Conservation (phyloP, 495 filamentous ascomycete species). For the Aspergillus heteromorphus region DNA sequence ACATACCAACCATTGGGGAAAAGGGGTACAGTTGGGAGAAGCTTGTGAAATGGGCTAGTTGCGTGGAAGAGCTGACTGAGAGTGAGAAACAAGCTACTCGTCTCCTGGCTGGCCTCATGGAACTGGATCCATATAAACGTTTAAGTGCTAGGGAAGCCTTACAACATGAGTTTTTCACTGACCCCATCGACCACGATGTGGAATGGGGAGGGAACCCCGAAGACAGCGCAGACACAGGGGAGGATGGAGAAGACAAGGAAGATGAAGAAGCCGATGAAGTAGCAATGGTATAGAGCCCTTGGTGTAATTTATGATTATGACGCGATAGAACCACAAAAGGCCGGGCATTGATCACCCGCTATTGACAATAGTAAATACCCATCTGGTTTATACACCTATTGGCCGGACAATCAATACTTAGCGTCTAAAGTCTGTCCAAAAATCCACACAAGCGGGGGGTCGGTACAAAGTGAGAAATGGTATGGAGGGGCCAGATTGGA, state of each 20-base stretch:
- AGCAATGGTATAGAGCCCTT: slow-evolving; percentile 34
- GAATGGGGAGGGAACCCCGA: slow-evolving; percentile 42
- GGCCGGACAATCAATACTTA: background rate
- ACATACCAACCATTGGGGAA: slow-evolving; percentile 81
- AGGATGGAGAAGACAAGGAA: slow-evolving; percentile 29
- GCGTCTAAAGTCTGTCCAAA: background rate
- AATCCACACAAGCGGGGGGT: too few relatives aligned
- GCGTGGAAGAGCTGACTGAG: slow-evolving; percentile 43
- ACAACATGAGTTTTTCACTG: slow-evolving; percentile 59
- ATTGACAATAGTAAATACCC: too few relatives aligned
- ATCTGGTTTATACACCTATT: too few relatives aligned
- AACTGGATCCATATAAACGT: slow-evolving; percentile 51
- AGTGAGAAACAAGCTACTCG: slow-evolving; percentile 44
- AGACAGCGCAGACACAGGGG: slow-evolving; percentile 35
- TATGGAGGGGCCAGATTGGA: too few relatives aligned
- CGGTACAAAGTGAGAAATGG: too few relatives aligned
- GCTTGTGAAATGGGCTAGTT: slow-evolving; percentile 86
- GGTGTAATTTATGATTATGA: slow-evolving; percentile 20
- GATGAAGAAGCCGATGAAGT: slow-evolving; percentile 42
- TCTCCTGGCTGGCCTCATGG: slow-evolving; percentile 62
- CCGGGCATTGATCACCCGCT: background rate
- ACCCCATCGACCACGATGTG: slow-evolving; percentile 43
- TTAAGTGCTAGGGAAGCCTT: slow-evolving; percentile 56
- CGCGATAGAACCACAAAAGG: background rate
- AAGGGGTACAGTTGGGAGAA: slow-evolving; percentile 83